Evolutionary conservation across 257 asterid genomes (phyloP).

Genomic region (Paraleonurus japonicus): DNA sequence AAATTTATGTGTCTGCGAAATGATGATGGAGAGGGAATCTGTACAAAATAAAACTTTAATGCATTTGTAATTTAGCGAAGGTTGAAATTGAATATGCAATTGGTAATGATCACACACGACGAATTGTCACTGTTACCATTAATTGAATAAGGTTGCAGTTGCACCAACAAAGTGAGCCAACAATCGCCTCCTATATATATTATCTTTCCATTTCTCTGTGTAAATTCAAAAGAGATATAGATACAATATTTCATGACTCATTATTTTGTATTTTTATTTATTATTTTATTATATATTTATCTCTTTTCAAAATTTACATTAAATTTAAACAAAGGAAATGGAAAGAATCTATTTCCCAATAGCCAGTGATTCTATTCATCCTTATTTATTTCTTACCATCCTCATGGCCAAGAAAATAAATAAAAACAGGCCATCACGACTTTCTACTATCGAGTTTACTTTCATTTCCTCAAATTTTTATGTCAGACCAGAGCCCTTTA

Average conservation of each 20-base stretch:
- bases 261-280: too few species aligned
- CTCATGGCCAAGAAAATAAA: not conserved
- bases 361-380: too few species aligned
- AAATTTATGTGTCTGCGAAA: not conserved
- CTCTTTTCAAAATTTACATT: too few species aligned
- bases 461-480: not conserved
- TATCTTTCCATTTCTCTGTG: too few species aligned
- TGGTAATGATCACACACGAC: slow-evolving; percentile 1
- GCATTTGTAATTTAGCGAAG: not conserved
- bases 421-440: not conserved
- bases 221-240: too few species aligned
- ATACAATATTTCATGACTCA: too few species aligned
- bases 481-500: not conserved
- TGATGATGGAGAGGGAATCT: not conserved
- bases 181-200: too few species aligned
- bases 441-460: not conserved
- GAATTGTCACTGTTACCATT: not conserved
- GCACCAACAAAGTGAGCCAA: not conserved
- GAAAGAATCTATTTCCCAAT: too few species aligned
- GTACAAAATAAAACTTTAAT: not conserved
- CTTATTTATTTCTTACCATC: too few species aligned
- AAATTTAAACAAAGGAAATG: too few species aligned
- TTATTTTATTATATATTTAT: too few species aligned
- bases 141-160: not conserved
- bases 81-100: not conserved